Evolutionary conservation across 1,284 basidiomycete genomes (phyloP).

Genomic region (Trametes versicolor): DNA sequence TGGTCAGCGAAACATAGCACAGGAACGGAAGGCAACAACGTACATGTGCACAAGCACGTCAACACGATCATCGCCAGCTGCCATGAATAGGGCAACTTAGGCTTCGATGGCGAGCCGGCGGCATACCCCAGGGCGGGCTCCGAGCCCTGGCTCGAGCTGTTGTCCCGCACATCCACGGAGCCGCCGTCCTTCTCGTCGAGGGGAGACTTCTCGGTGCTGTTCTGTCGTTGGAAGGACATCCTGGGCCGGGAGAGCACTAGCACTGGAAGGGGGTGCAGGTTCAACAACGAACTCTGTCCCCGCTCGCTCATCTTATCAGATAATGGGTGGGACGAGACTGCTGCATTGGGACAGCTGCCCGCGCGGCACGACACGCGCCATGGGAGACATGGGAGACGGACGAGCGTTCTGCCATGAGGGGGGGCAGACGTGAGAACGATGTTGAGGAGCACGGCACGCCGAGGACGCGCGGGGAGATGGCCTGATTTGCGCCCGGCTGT

Average conservation of each 20-base stretch:
- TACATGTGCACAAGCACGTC: conserved; percentile 46
- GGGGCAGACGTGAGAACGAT: conserved; percentile 23
- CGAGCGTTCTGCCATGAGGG: conserved; percentile 9
- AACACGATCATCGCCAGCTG: conserved; percentile 44
- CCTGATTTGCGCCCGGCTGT: conserved; percentile 5
- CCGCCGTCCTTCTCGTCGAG: conserved; percentile 40
- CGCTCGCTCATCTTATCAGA: conserved; percentile 46
- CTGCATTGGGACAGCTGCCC: conserved; percentile 7
- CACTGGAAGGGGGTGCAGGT: conserved; percentile 26
- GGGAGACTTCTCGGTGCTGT: conserved; percentile 33
- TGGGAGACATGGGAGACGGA: conserved; percentile 26
- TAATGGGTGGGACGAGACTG: conserved; percentile 25
- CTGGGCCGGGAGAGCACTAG: conserved; percentile 14
- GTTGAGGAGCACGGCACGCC: conserved; percentile 11
- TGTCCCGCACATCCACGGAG: conserved; percentile 36
- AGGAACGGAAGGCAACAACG: conserved; percentile 18
- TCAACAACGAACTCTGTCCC: conserved; percentile 6
- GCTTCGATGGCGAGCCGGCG: conserved; percentile 25
- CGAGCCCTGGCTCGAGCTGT: conserved; percentile 20
- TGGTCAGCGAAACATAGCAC: conserved; percentile 9
- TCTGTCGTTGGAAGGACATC: conserved; percentile 30
- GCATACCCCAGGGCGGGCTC: conserved; percentile 28
- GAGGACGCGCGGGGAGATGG: not conserved
- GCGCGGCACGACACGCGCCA: conserved; percentile 14
- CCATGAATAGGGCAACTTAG: conserved; percentile 41